A percentile compares a stretch with the other conserved stretches of the same genome.
Evolutionary conservation across 768 basidiomycete species (phyloP).

Genomic region (Termitomyces sp.): DNA sequence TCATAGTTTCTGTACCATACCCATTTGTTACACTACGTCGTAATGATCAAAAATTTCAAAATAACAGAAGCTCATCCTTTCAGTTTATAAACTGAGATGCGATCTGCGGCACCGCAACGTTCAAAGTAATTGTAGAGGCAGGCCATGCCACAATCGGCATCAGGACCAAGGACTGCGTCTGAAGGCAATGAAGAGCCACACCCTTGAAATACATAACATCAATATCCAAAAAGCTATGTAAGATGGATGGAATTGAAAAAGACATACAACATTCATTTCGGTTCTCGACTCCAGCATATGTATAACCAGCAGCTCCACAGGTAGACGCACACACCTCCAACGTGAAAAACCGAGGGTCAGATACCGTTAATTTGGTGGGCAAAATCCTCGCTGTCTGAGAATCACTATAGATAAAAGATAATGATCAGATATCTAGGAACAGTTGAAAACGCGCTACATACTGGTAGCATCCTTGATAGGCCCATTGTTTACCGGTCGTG

Average conservation of each 20-base stretch:
- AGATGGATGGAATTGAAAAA: background rate
- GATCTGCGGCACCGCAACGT: conserved; percentile 15
- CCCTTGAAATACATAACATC: conserved; percentile 9
- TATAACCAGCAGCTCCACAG: conserved; percentile 7
- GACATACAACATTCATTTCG: conserved; percentile 13
- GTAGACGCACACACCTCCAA: conserved; percentile 11
- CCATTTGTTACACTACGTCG: background rate
- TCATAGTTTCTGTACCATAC: conserved; percentile 17
- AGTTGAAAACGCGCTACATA: background rate
- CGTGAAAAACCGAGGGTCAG: conserved; percentile 6
- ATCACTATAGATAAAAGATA: background rate
- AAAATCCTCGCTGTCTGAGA: conserved; percentile 7
- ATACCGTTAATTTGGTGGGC: background rate
- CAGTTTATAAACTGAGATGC: conserved; percentile 16
- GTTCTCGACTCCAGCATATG: conserved; percentile 10
- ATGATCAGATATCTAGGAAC: background rate
- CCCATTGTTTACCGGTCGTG: conserved; percentile 1
- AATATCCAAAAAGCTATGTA: background rate
- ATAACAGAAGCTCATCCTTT: background rate
- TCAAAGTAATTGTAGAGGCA: conserved; percentile 13
- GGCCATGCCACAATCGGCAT: conserved; percentile 17
- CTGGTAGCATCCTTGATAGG: conserved; percentile 15
- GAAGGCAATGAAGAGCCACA: conserved; percentile 11
- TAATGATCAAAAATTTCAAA: background rate
- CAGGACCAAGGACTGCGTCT: conserved; percentile 3